Conservation (phyloP, 371 early-diverging fungal genomes). For the Circinella minor region DNA sequence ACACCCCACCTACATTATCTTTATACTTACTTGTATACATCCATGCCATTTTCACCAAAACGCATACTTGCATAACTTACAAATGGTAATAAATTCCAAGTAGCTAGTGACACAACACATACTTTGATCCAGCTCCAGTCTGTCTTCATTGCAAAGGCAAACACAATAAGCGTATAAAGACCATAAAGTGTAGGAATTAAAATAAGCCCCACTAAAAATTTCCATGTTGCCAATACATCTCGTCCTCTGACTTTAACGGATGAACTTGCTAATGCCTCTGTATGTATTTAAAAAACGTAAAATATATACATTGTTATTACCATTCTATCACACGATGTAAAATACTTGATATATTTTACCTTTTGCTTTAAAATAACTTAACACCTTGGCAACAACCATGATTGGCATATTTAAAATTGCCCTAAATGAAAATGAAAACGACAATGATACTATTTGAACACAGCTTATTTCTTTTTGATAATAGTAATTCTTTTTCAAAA, state of each 20-base stretch:
- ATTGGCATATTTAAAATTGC: slow-evolving; percentile 76
- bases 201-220: slow-evolving; percentile 76
- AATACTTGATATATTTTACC: slow-evolving; percentile 31
- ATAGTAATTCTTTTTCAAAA: neutral
- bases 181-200: slow-evolving; percentile 73
- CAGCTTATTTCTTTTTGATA: slow-evolving; percentile 4
- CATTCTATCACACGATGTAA: neutral
- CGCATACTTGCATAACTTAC: slow-evolving; percentile 76
- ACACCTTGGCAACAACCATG: slow-evolving; percentile 63
- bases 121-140: slow-evolving; percentile 24
- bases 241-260: slow-evolving; percentile 89
- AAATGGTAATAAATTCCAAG: slow-evolving; percentile 59
- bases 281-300: slow-evolving; percentile 8
- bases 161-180: slow-evolving; percentile 64
- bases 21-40: slow-evolving; percentile 61
- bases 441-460: neutral
- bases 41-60: slow-evolving; percentile 85
- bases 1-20: too few relatives aligned
- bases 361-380: slow-evolving; percentile 74
- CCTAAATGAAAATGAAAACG: slow-evolving; percentile 27
- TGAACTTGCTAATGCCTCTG: slow-evolving; percentile 82
- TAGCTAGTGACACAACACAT: slow-evolving; percentile 16
- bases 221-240: slow-evolving; percentile 95
- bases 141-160: slow-evolving; percentile 38
- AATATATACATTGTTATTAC: neutral